Percentiles rank a stretch among this genome's conserved stretches.
Conservation (phyloP, 257 asterid genomes). For the Jacaranda copaia region DNA sequence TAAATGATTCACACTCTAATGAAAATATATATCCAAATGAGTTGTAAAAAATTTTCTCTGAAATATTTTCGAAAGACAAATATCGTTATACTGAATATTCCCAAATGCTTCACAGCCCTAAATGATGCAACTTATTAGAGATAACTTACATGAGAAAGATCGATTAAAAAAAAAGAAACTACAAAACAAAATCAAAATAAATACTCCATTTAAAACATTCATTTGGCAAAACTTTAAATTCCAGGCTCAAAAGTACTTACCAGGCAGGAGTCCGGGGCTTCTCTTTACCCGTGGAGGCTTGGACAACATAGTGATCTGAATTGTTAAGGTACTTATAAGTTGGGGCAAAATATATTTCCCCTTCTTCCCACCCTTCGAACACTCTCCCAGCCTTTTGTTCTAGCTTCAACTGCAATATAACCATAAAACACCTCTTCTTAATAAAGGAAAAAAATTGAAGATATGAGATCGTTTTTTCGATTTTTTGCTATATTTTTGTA, state of each 20-base stretch:
- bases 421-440: background rate
- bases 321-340: constrained; percentile 63
- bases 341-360: constrained; percentile 69
- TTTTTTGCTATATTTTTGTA: background rate
- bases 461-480: too few species aligned
- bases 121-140: too few species aligned
- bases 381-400: constrained; percentile 67
- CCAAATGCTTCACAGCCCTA: too few species aligned
- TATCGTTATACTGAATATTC: too few species aligned
- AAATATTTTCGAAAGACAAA: too few species aligned
- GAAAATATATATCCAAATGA: too few species aligned
- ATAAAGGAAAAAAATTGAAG: too few species aligned
- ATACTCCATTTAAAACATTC: background rate
- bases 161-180: too few species aligned
- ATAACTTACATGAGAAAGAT: too few species aligned
- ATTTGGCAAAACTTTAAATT: background rate
- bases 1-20: too few species aligned
- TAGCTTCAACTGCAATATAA: constrained; percentile 37
- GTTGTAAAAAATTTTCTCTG: too few species aligned
- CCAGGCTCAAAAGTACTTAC: constrained; percentile 41
- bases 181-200: too few species aligned
- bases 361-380: constrained; percentile 74
- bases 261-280: constrained; percentile 79
- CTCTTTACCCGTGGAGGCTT: constrained; percentile 48
- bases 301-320: constrained; percentile 58